phyloP scores from a whole-genome alignment of 805 yeast genomes.

The Candida nitratophila region DNA sequence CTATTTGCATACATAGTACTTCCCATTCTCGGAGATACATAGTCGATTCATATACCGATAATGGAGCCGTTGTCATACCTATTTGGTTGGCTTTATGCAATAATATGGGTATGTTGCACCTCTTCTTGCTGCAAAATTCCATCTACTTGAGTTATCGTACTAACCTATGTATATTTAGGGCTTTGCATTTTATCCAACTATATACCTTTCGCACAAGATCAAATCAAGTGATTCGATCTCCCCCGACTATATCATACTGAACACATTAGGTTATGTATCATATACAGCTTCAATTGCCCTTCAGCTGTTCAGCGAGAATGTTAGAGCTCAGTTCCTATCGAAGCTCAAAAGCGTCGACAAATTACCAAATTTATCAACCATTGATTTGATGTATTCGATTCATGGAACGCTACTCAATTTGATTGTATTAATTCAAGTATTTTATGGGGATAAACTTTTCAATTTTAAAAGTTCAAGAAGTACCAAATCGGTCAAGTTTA shows the following conservation, averaged over 20 bases:
- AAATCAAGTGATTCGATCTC: slow-evolving; percentile 43
- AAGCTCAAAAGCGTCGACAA: slow-evolving; percentile 22
- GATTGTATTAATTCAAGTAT: slow-evolving; percentile 31
- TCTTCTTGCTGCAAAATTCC: background rate
- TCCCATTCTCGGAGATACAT: too few species aligned
- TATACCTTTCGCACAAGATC: slow-evolving; percentile 31
- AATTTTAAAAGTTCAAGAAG: slow-evolving; percentile 17
- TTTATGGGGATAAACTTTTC: slow-evolving; percentile 26
- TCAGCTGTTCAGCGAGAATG: slow-evolving; percentile 31
- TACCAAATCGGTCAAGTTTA: slow-evolving; percentile 16
- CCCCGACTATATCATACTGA: slow-evolving; percentile 38
- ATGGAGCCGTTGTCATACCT: background rate
- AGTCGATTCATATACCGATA: too few species aligned
- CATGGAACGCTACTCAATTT: slow-evolving; percentile 40
- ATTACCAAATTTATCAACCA: slow-evolving; percentile 33
- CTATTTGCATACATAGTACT: too few species aligned
- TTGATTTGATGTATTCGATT: slow-evolving; percentile 39
- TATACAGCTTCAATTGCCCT: slow-evolving; percentile 34
- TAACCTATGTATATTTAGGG: slow-evolving; percentile 23
- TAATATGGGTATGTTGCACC: background rate
- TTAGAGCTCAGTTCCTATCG: slow-evolving; percentile 22
- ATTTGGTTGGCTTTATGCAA: slow-evolving; percentile 1
- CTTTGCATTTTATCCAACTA: slow-evolving; percentile 43
- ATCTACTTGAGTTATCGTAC: too few species aligned
- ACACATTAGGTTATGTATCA: slow-evolving; percentile 40